Evolutionary conservation across 257 asterid species (phyloP).

Genomic region (Striga asiatica): DNA sequence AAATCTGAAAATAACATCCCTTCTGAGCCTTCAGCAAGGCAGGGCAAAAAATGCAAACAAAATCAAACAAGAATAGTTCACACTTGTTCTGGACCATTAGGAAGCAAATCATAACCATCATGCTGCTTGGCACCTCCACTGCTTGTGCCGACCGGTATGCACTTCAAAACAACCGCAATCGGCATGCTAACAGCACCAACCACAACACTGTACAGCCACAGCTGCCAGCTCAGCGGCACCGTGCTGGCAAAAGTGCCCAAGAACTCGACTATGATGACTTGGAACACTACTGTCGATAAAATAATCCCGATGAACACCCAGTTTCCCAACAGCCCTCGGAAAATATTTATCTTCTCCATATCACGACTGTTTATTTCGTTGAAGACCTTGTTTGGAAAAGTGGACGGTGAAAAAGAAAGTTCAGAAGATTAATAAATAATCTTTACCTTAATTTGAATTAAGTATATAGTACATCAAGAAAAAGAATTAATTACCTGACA

Average conservation of each 20-base stretch:
- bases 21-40: neutral
- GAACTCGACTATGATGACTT: slow-evolving; percentile 80
- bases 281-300: slow-evolving; percentile 53
- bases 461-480: neutral
- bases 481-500: slow-evolving; percentile 56
- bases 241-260: slow-evolving; percentile 93
- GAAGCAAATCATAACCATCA: slow-evolving; percentile 55
- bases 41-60: neutral
- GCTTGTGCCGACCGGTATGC: slow-evolving; percentile 49
- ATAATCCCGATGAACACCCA: slow-evolving; percentile 67
- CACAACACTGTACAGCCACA: slow-evolving; percentile 58
- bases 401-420: neutral
- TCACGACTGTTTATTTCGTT: slow-evolving; percentile 98
- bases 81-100: slow-evolving; percentile 45
- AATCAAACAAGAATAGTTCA: slow-evolving; percentile 4
- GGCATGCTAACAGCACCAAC: slow-evolving; percentile 65
- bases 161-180: slow-evolving; percentile 62
- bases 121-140: slow-evolving; percentile 31
- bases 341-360: slow-evolving; percentile 78
- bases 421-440: too few relatives aligned
- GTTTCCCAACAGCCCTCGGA: slow-evolving; percentile 55
- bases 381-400: slow-evolving; percentile 48
- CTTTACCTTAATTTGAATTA: neutral
- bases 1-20: neutral
- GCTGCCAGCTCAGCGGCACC: slow-evolving; percentile 65